Conservation (phyloP, 176 grass and related monocot genomes). For the Ensete ventricosum region DNA sequence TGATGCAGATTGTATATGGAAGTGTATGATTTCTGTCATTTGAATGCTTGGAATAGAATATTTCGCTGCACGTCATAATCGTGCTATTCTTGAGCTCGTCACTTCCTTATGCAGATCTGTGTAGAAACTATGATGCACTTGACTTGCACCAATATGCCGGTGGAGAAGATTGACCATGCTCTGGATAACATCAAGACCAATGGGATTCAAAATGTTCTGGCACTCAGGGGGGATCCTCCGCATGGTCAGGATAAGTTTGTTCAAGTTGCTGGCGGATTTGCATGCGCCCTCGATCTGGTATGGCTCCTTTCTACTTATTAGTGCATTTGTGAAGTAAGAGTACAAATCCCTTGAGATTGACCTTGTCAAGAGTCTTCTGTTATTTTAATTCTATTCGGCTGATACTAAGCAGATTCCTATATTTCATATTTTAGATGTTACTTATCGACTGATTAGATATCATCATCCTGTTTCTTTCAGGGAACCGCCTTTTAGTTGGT, state of each 20-base stretch:
- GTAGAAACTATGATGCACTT: conserved; percentile 95
- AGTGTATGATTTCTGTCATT: too few species aligned
- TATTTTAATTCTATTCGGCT: neutral
- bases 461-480: neutral
- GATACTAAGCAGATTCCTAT: neutral
- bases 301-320: neutral
- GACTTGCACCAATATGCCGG: conserved; percentile 87
- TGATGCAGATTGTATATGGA: too few species aligned
- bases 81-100: neutral
- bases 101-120: conserved; percentile 43
- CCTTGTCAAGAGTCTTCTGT: neutral
- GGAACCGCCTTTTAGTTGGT: too few species aligned
- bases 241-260: conserved; percentile 80
- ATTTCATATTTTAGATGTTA: neutral
- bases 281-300: conserved; percentile 90
- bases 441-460: neutral
- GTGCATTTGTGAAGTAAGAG: neutral
- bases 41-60: neutral
- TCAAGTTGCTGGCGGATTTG: conserved; percentile 72
- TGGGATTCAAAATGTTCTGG: conserved; percentile 94
- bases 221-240: conserved; percentile 75
- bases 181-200: conserved; percentile 63
- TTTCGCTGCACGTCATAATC: neutral
- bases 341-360: too few species aligned
- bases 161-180: conserved; percentile 81